phyloP scores from a whole-genome alignment of 306 rosid genomes.

The Luffa acutangula region DNA sequence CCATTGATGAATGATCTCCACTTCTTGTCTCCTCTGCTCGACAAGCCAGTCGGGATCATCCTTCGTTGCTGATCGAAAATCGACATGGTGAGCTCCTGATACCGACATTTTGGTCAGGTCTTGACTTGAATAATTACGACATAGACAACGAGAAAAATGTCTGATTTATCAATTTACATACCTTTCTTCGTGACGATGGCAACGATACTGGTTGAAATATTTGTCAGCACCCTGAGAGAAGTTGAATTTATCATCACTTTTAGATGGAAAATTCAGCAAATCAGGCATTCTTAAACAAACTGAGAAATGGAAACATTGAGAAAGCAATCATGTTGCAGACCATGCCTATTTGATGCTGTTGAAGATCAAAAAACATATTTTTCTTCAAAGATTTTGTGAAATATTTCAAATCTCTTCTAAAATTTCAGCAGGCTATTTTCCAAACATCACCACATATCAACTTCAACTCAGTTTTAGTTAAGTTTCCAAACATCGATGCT shows the following conservation, averaged over 20 bases:
- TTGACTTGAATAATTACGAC: neutral
- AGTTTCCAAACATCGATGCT: neutral
- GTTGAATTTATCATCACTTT: neutral
- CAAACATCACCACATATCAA: neutral
- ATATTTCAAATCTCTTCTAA: neutral
- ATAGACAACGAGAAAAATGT: neutral
- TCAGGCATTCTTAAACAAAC: neutral
- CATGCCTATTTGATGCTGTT: neutral
- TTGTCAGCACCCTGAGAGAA: neutral
- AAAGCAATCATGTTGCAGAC: neutral
- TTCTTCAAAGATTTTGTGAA: neutral
- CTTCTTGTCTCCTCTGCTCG: constrained; percentile 7
- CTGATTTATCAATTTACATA: neutral
- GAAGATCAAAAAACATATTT: neutral
- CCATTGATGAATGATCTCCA: constrained; percentile 3
- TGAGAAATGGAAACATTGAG: neutral
- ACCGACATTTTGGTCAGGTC: neutral
- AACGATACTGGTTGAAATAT: neutral
- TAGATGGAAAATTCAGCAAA: neutral
- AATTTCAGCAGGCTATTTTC: neutral
- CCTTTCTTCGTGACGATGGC: constrained; percentile 1
- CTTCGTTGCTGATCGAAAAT: neutral
- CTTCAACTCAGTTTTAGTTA: neutral
- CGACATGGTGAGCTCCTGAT: constrained; percentile 1
- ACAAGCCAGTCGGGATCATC: constrained; percentile 8